These are phyloP conservation scores for Pseudocohnilembus persalinus DNA, from an alignment of 169 alveolate genomes.

Conservation along the genomic window DNA sequence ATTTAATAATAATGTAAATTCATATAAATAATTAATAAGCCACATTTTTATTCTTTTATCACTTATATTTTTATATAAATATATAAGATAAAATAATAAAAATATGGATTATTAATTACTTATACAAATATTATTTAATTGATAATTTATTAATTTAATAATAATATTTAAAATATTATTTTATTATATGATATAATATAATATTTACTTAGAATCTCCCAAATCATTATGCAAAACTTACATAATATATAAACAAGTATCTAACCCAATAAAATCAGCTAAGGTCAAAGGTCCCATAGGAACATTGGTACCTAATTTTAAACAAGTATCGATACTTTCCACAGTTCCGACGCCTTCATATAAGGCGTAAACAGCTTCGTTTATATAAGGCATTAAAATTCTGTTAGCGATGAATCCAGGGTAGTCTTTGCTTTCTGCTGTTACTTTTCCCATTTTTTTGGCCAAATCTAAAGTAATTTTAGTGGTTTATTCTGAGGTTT, in stretches of 20 bases:
- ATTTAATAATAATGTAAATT: no score
- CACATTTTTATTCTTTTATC: no score
- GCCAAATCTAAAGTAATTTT: constrained; percentile 59
- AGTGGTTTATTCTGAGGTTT: constrained; percentile 74
- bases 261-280: constrained; percentile 93
- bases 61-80: no score
- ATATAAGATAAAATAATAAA: no score
- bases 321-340: constrained; percentile 87
- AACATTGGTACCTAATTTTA: constrained; percentile 91
- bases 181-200: no score
- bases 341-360: constrained; percentile 80
- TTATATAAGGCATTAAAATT: constrained; percentile 88
- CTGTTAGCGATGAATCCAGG: constrained; percentile 92
- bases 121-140: no score
- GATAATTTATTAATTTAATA: no score
- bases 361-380: constrained; percentile 84
- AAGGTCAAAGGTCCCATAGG: constrained; percentile 93
- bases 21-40: no score
- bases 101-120: no score
- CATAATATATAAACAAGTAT: constrained; percentile 81
- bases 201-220: constrained; percentile 87
- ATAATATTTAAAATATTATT: no score
- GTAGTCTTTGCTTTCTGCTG: constrained; percentile 64
- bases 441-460: constrained; percentile 60
- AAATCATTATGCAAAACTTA: constrained; percentile 84